Conservation (phyloP, 2,329 filamentous ascomycete genomes). For the Neopestalotiopsis rosae region DNA sequence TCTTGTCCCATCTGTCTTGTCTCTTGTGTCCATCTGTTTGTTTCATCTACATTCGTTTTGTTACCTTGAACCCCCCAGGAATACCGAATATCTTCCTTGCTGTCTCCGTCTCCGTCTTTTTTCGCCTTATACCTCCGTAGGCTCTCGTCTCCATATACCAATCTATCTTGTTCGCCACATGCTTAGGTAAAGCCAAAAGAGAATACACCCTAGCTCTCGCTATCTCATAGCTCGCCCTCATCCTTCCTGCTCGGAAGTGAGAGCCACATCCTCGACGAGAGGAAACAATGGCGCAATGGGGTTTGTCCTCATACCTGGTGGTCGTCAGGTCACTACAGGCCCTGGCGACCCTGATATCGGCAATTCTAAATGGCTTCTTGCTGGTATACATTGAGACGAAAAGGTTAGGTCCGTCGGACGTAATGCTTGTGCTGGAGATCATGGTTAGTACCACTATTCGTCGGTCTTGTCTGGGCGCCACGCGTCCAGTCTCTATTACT, state of each 20-base stretch:
- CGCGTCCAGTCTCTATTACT: neutral
- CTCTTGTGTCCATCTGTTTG: neutral
- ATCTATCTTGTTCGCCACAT: constrained; percentile 4
- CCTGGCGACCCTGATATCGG: constrained; percentile 34
- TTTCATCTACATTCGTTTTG: neutral
- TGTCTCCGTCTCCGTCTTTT: neutral
- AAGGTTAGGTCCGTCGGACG: constrained; percentile 30
- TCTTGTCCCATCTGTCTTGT: neutral
- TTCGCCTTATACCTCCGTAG: neutral
- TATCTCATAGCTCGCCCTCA: neutral
- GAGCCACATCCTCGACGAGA: constrained; percentile 5
- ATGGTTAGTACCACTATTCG: constrained; percentile 35
- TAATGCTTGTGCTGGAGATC: constrained; percentile 39
- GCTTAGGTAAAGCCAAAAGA: constrained; percentile 11
- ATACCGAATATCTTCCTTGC: constrained; percentile 2
- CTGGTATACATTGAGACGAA: constrained; percentile 35
- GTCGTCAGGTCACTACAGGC: constrained; percentile 39
- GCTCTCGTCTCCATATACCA: neutral
- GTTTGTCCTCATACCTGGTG: constrained; percentile 39
- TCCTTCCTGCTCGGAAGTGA: neutral
- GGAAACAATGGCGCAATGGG: constrained; percentile 30
- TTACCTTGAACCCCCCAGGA: neutral
- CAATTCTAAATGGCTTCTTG: constrained; percentile 41
- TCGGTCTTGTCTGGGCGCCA: neutral
- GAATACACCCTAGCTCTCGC: neutral